These are phyloP conservation scores for Eruca vesicaria DNA, from an alignment of 441 rosid genomes.

Conservation along the genomic window DNA sequence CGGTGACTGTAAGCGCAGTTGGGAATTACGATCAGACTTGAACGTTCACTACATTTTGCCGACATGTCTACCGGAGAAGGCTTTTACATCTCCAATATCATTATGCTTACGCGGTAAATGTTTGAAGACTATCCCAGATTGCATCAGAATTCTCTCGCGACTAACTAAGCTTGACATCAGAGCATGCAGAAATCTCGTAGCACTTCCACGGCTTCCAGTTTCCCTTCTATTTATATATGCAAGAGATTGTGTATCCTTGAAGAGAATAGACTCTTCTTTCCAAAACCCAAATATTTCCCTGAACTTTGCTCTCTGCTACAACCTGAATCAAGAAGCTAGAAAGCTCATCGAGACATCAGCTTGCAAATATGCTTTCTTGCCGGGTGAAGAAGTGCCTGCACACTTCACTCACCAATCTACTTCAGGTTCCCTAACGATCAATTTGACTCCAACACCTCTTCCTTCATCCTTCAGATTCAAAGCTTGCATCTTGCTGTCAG, in stretches of 20 bases:
- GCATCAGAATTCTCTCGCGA: neutral
- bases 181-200: neutral
- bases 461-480: neutral
- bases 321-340: neutral
- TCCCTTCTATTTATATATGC: neutral
- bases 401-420: neutral
- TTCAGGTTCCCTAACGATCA: neutral
- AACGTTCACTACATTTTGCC: neutral
- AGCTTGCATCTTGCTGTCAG: constrained; percentile 1
- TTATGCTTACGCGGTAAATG: neutral
- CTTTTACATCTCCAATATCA: constrained; percentile 20
- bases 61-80: neutral
- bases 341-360: neutral
- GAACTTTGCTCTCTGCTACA: neutral
- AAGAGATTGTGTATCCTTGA: neutral
- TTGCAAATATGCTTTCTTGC: neutral
- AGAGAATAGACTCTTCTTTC: neutral
- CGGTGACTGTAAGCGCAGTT: neutral
- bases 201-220: constrained; percentile 6
- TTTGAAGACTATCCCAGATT: neutral
- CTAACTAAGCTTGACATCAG: neutral
- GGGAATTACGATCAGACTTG: constrained; percentile 21
- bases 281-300: neutral
- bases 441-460: neutral
- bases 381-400: neutral